phyloP scores from a whole-genome alignment of 257 asterid species.

The Mitragyna speciosa region DNA sequence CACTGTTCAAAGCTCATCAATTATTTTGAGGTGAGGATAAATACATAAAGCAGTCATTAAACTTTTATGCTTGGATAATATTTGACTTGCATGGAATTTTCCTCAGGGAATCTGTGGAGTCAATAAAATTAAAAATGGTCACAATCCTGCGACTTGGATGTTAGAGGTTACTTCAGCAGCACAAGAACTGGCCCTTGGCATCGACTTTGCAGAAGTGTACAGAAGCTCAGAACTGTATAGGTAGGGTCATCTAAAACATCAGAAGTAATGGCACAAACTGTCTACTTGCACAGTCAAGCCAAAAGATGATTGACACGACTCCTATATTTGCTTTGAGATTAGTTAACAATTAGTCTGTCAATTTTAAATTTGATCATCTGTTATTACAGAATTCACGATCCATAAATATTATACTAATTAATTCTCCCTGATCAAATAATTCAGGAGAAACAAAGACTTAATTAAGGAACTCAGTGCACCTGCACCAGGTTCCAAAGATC shows the following conservation, averaged over 20 bases:
- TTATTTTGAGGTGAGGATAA: constrained; percentile 70
- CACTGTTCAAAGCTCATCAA: constrained; percentile 60
- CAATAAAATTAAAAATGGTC: constrained; percentile 58
- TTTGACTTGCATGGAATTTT: constrained; percentile 1
- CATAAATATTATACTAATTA: neutral
- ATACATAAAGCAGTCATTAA: neutral
- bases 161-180: constrained; percentile 74
- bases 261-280: neutral
- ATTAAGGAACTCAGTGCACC: constrained; percentile 70
- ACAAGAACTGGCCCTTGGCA: constrained; percentile 64
- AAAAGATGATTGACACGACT: neutral
- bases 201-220: constrained; percentile 75
- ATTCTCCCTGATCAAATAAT: neutral
- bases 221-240: constrained; percentile 54
- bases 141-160: constrained; percentile 94
- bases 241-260: constrained; percentile 25
- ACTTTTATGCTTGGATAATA: neutral
- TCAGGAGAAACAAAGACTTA: constrained; percentile 69
- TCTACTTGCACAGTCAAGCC: neutral
- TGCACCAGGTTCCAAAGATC: constrained; percentile 49
- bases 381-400: neutral
- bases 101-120: constrained; percentile 65
- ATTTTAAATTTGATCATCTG: neutral
- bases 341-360: neutral
- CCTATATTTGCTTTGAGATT: neutral